Conservation (phyloP, 106 monocot genomes). For the Xerophyta viscosa region DNA sequence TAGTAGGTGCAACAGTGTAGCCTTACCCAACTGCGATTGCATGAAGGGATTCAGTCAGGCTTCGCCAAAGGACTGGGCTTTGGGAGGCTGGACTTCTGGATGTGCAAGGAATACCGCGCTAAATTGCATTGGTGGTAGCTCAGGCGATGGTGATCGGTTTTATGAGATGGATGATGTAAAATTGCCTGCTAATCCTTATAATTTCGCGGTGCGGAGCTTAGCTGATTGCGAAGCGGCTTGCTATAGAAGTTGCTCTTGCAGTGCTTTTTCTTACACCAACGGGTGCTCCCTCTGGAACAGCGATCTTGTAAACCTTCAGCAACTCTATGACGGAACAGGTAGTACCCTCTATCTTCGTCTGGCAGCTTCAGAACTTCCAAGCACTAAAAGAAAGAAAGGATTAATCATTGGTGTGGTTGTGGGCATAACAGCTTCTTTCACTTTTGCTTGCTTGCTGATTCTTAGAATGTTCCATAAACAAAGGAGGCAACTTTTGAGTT, state of each 20-base stretch:
- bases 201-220: neutral
- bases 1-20: conserved; percentile 20
- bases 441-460: conserved; percentile 7
- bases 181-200: conserved; percentile 2
- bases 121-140: conserved; percentile 5
- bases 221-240: conserved; percentile 17
- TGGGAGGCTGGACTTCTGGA: conserved; percentile 22
- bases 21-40: conserved; percentile 25
- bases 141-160: conserved; percentile 3
- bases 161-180: conserved; percentile 2
- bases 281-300: conserved; percentile 20
- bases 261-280: conserved; percentile 21
- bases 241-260: conserved; percentile 33
- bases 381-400: conserved; percentile 2
- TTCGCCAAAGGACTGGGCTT: conserved; percentile 23
- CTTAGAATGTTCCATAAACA: neutral
- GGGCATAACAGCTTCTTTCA: neutral
- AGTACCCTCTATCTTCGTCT: conserved; percentile 30
- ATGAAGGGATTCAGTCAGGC: conserved; percentile 21
- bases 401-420: neutral
- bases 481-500: neutral
- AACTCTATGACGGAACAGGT: conserved; percentile 1
- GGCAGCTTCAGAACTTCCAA: conserved; percentile 23
- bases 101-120: conserved; percentile 28
- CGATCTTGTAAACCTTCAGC: conserved; percentile 21